Percentiles rank a stretch among this genome's conserved stretches.
Evolutionary conservation across 495 filamentous ascomycete genomes (phyloP).

Genomic region (Penicillium steckii): DNA sequence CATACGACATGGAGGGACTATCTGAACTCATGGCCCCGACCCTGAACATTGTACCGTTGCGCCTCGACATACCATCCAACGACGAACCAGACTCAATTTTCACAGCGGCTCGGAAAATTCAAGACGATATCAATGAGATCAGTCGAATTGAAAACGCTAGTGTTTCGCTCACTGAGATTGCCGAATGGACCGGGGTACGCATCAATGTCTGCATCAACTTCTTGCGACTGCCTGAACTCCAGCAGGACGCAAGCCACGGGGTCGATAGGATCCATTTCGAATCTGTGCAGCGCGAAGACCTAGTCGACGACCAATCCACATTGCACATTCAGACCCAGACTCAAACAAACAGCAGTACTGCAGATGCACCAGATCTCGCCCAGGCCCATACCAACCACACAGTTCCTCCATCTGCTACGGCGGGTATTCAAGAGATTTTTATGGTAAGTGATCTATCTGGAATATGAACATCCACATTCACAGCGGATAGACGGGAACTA

Average conservation of each 20-base stretch:
- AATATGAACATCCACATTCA: neutral
- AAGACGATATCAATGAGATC: constrained; percentile 32
- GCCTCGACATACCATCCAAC: constrained; percentile 21
- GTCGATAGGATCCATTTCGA: constrained; percentile 9
- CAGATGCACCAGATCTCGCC: constrained; percentile 5
- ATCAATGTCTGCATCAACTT: constrained; percentile 38
- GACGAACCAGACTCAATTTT: constrained; percentile 17
- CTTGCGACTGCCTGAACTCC: constrained; percentile 28
- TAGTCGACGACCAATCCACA: no score
- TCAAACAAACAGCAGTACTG: constrained; percentile 16
- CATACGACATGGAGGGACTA: constrained; percentile 25
- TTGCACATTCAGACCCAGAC: constrained; percentile 7
- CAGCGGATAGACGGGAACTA: constrained; percentile 7
- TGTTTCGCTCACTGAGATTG: constrained; percentile 34
- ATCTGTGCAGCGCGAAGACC: constrained; percentile 10
- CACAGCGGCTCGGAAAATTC: constrained; percentile 24
- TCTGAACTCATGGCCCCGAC: constrained; percentile 31
- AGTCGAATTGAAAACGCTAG: constrained; percentile 27
- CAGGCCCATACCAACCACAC: constrained; percentile 1
- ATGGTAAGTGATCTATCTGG: constrained; percentile 16
- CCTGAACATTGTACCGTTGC: constrained; percentile 36
- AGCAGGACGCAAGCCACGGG: constrained; percentile 2
- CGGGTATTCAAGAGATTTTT: constrained; percentile 15
- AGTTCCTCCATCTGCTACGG: constrained; percentile 4
- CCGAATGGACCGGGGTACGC: constrained; percentile 35